These are phyloP conservation scores for Coemansia sp. DNA, from an alignment of 192 early-diverging fungal genomes.

Conservation along the genomic window DNA sequence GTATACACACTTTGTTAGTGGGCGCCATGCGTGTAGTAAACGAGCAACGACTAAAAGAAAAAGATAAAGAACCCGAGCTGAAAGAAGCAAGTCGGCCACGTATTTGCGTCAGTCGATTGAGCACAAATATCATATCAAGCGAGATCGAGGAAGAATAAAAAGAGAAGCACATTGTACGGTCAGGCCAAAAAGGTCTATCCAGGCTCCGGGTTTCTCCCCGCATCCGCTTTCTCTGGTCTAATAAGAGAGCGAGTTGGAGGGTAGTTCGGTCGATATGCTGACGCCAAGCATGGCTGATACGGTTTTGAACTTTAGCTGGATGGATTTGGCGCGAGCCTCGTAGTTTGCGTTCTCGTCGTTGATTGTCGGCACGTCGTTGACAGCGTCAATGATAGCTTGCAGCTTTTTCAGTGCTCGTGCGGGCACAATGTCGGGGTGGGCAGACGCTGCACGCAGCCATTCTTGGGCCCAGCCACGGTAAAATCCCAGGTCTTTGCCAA, in stretches of 20 bases:
- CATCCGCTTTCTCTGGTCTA: not conserved
- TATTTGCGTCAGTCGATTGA: not conserved
- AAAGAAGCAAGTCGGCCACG: not conserved
- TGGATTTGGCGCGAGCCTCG: slow-evolving; percentile 26
- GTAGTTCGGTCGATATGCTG: slow-evolving; percentile 31
- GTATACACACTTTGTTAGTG: slow-evolving; percentile 79
- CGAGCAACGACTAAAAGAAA: slow-evolving; percentile 8
- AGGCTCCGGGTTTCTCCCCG: too few relatives aligned
- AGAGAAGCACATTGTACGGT: too few relatives aligned
- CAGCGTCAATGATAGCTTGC: slow-evolving; percentile 18
- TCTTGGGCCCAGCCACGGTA: slow-evolving; percentile 50
- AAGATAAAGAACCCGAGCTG: not conserved
- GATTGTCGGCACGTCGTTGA: slow-evolving; percentile 19
- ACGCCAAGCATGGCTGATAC: slow-evolving; percentile 42
- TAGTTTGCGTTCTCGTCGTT: slow-evolving; percentile 45
- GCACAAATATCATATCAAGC: too few relatives aligned
- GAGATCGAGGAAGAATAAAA: too few relatives aligned
- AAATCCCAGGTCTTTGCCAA: slow-evolving; percentile 50
- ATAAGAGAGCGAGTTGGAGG: slow-evolving; percentile 31
- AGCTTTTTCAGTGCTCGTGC: slow-evolving; percentile 38
- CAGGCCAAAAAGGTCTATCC: too few relatives aligned
- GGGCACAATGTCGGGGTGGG: slow-evolving; percentile 26
- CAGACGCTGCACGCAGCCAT: slow-evolving; percentile 27
- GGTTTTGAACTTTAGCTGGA: slow-evolving; percentile 44
- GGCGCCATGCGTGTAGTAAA: slow-evolving; percentile 13